These are phyloP conservation scores for Monosporascus sp. DNA, from an alignment of 2,329 filamentous ascomycete genomes.

Conservation along the genomic window DNA sequence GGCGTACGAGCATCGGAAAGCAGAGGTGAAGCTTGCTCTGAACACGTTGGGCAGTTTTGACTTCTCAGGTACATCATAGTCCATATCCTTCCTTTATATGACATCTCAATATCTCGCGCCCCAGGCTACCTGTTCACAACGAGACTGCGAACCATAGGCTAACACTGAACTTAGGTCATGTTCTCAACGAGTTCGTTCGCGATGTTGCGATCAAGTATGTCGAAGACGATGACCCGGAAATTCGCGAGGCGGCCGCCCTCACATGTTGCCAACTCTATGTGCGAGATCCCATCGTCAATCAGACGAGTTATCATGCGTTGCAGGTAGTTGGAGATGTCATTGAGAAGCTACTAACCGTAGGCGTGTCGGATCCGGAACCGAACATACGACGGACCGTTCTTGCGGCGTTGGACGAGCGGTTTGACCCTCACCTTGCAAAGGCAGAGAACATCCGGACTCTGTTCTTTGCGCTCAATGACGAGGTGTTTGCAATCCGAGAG, in stretches of 20 bases:
- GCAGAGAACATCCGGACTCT: conserved; percentile 95
- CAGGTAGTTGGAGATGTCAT: conserved; percentile 98
- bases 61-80: conserved; percentile 55
- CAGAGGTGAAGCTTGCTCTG: conserved; percentile 86
- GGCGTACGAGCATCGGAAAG: conserved; percentile 73
- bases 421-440: conserved; percentile 94
- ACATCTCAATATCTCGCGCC: too few species aligned
- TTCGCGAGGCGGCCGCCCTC: conserved; percentile 86
- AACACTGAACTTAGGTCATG: conserved; percentile 51
- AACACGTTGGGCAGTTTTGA: conserved; percentile 98
- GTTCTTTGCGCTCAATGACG: conserved; percentile 93
- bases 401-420: conserved; percentile 82
- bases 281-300: conserved; percentile 93
- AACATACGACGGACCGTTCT: conserved; percentile 87
- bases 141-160: conserved; percentile 4
- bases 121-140: neutral
- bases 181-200: conserved; percentile 96
- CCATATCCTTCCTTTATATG: neutral
- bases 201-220: conserved; percentile 98
- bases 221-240: conserved; percentile 89
- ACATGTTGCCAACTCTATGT: conserved; percentile 98
- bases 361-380: conserved; percentile 84
- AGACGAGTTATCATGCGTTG: conserved; percentile 93
- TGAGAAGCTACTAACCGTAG: conserved; percentile 90
- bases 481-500: conserved; percentile 86